Conservation (phyloP, 306 rosid genomes). For the Pyrus communis region DNA sequence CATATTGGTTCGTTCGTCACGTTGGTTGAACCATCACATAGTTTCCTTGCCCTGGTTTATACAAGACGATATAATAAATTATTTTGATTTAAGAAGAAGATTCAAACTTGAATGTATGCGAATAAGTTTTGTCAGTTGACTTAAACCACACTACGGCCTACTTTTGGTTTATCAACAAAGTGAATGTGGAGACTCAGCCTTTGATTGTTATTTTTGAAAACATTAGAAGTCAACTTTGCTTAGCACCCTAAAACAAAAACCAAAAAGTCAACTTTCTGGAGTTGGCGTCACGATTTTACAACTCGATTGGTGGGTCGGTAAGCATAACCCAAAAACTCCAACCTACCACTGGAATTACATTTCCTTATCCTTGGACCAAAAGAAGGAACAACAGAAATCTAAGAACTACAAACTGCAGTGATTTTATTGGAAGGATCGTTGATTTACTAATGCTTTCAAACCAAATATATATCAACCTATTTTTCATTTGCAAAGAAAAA, state of each 20-base stretch:
- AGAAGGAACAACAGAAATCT: background rate
- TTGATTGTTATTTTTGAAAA: too few species aligned
- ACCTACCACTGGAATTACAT: background rate
- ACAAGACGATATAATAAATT: too few species aligned
- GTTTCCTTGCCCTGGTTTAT: constrained; percentile 21
- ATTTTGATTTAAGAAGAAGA: background rate
- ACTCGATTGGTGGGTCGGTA: background rate
- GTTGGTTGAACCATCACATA: constrained; percentile 38
- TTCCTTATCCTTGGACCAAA: background rate
- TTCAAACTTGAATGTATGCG: background rate
- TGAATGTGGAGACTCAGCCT: background rate
- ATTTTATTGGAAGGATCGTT: background rate
- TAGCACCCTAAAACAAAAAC: background rate
- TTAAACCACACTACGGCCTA: background rate
- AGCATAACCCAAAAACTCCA: background rate
- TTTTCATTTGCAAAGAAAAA: background rate
- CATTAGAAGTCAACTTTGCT: background rate
- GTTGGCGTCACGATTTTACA: background rate
- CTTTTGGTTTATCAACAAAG: too few species aligned
- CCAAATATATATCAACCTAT: too few species aligned
- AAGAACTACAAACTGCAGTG: background rate
- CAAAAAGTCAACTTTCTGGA: background rate
- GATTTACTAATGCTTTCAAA: background rate
- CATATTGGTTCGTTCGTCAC: constrained; percentile 25
- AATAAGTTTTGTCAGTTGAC: background rate